phyloP scores from a whole-genome alignment of 1,139 yeast genomes.

The Pichia terricola region DNA sequence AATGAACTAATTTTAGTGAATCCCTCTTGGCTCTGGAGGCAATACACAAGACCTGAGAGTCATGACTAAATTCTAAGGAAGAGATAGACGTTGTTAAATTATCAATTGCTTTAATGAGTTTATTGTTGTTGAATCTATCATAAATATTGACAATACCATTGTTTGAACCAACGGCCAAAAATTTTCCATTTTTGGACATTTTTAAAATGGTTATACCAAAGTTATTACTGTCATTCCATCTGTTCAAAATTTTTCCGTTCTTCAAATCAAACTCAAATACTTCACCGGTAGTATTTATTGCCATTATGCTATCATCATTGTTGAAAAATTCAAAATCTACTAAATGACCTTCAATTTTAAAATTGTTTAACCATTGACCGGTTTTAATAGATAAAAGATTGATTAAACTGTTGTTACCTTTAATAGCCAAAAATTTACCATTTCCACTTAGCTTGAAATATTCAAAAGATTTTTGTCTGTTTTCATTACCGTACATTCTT shows the following conservation, averaged over 20 bases:
- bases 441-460: conserved; percentile 61
- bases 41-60: conserved; percentile 81
- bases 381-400: conserved; percentile 66
- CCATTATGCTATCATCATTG: conserved; percentile 30
- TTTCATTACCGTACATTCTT: conserved; percentile 86
- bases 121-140: conserved; percentile 38
- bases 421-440: conserved; percentile 65
- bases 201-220: conserved; percentile 72
- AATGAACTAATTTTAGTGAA: conserved; percentile 76
- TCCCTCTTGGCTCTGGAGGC: conserved; percentile 84
- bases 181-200: conserved; percentile 47
- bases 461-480: conserved; percentile 80
- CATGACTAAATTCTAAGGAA: conserved; percentile 63
- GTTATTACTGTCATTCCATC: conserved; percentile 87
- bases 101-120: conserved; percentile 56
- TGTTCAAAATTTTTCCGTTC: conserved; percentile 39
- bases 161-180: conserved; percentile 83
- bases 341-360: conserved; percentile 77
- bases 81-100: conserved; percentile 80
- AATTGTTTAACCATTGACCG: conserved; percentile 81
- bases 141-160: conserved; percentile 88
- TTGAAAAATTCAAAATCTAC: conserved; percentile 64
- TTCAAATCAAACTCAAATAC: conserved; percentile 77
- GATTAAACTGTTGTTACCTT: conserved; percentile 87
- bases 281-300: conserved; percentile 74